A percentile compares a stretch with the other conserved stretches of the same genome.
Evolutionary conservation across 2,329 filamentous ascomycete genomes (phyloP).

Genomic region (Fusarium citri): DNA sequence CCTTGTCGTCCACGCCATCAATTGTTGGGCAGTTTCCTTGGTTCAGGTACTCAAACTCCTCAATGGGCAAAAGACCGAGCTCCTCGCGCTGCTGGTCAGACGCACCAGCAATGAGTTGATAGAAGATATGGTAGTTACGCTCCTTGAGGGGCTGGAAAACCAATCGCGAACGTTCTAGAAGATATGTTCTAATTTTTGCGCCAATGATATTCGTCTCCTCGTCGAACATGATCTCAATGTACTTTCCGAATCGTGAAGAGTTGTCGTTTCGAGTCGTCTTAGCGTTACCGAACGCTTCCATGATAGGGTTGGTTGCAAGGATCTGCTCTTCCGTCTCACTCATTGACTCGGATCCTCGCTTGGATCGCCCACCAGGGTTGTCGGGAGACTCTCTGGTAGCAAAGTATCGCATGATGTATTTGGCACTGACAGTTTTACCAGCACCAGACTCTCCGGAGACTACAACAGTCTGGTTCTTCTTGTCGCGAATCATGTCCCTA

Average conservation of each 20-base stretch:
- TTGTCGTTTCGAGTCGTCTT: slow-evolving; percentile 99
- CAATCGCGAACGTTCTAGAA: slow-evolving; percentile 92
- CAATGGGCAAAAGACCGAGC: slow-evolving; percentile 81
- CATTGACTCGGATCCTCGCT: slow-evolving; percentile 82
- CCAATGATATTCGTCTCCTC: slow-evolving; percentile 95
- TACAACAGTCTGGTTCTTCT: slow-evolving; percentile 96
- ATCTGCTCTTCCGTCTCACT: slow-evolving; percentile 99
- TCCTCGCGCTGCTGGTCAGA: slow-evolving; percentile 84
- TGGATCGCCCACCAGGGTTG: slow-evolving; percentile 80
- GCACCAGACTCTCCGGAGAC: slow-evolving; percentile 99
- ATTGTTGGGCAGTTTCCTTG: slow-evolving; percentile 93
- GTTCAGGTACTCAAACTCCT: slow-evolving; percentile 96
- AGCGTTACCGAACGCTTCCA: slow-evolving; percentile 99
- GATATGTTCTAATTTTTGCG: slow-evolving; percentile 95
- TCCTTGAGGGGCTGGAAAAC: slow-evolving; percentile 98
- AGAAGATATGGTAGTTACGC: slow-evolving; percentile 99
- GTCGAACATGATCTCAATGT: slow-evolving; percentile 99
- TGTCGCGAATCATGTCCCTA: slow-evolving; percentile 96
- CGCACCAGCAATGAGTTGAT: slow-evolving; percentile 94
- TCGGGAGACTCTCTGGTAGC: slow-evolving; percentile 95
- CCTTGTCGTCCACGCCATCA: slow-evolving; percentile 94
- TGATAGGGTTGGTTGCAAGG: slow-evolving; percentile 97
- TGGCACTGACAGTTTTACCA: slow-evolving; percentile 98
- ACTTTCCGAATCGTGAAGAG: slow-evolving; percentile 98
- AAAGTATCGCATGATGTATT: slow-evolving; percentile 99